Conservation (phyloP, 306 rosid species). For the Prunus davidiana region DNA sequence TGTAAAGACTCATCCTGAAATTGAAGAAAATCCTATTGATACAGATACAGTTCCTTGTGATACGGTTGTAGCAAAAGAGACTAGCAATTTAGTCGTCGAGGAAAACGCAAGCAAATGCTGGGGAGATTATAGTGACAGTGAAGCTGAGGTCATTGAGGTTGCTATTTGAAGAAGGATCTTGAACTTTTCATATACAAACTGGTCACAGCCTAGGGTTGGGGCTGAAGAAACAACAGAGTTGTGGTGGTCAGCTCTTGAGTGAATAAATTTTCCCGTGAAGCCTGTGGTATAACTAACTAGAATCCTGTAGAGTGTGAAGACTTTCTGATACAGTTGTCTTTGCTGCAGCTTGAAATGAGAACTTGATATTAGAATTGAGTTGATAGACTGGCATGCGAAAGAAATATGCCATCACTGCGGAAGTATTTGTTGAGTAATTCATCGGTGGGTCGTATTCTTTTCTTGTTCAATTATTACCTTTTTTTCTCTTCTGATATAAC, state of each 20-base stretch:
- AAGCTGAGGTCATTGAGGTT: slow-evolving; percentile 63
- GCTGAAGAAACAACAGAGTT: slow-evolving; percentile 18
- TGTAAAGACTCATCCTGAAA: slow-evolving; percentile 24
- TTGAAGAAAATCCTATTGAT: slow-evolving; percentile 49
- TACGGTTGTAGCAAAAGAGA: slow-evolving; percentile 30
- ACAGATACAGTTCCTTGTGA: slow-evolving; percentile 25
- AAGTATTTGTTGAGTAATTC: slow-evolving; percentile 34
- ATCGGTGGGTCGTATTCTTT: slow-evolving; percentile 19
- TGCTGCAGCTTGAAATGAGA: slow-evolving; percentile 15
- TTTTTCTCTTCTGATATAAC: slow-evolving; percentile 27
- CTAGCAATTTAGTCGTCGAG: slow-evolving; percentile 34
- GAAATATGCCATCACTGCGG: slow-evolving; percentile 28
- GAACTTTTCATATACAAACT: neutral
- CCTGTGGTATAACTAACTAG: slow-evolving; percentile 24
- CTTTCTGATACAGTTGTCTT: slow-evolving; percentile 22
- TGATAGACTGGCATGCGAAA: slow-evolving; percentile 33
- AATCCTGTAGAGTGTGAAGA: slow-evolving; percentile 36
- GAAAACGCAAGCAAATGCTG: slow-evolving; percentile 64
- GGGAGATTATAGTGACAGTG: slow-evolving; percentile 93
- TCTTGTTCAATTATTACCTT: slow-evolving; percentile 10
- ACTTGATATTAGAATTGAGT: slow-evolving; percentile 16
- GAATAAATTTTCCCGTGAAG: slow-evolving; percentile 18
- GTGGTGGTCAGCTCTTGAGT: slow-evolving; percentile 8
- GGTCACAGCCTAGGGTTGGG: slow-evolving; percentile 23
- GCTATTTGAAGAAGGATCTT: slow-evolving; percentile 46